Evolutionary conservation across 1,139 yeast species (phyloP), one percentile per base, ranked within the genome.

Genomic region (Saccharomycopsis hybrid): DNA sequence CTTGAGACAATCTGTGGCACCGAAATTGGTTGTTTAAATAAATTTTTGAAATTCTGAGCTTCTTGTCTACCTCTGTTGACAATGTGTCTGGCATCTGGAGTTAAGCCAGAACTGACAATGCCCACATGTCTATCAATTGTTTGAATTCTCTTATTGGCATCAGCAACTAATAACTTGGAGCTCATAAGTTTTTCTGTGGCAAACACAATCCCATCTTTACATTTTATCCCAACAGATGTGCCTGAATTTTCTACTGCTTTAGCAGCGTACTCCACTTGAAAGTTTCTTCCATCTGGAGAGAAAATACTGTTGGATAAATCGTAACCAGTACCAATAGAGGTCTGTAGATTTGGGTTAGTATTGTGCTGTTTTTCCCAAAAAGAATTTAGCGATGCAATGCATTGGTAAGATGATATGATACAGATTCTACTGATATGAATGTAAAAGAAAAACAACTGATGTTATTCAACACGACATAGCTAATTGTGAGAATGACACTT

Each of bases 241-340:
- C 97, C 94, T 43, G 96, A 97, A 63, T 89, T 90, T 67, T 94
- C 98, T 5, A 92, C 97, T 1, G 98, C 98, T 67, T 94, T 94
- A 65, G 85, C 77, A 42, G 99, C 99, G 62, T 94, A 94, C 69
- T 94, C 98, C 28, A 92, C 98, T 69, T 94, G 99, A 71, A 94
- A 94, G 69, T 90, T 92, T 70, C 98, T 80, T 48, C 99, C 99
- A 67, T 94, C 98, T 65, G 83, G 79, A 18, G 78, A 70, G 63
- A 85, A 85, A 54, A 89, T 95, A 71, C 95, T 84, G 72, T 90
- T 90, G 44, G 96, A 87, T 65, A 90, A 79, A 73, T 90, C 97
- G 77, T 90, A 90, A 37, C 97, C 97, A 33, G 97, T 90, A 61
- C 97, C 97, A 63, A 90, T 89, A 49, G 97, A 89, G 44, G 97